These are phyloP conservation scores for Camelina neglecta DNA, from an alignment of 345 rosid genomes.

Conservation along the genomic window DNA sequence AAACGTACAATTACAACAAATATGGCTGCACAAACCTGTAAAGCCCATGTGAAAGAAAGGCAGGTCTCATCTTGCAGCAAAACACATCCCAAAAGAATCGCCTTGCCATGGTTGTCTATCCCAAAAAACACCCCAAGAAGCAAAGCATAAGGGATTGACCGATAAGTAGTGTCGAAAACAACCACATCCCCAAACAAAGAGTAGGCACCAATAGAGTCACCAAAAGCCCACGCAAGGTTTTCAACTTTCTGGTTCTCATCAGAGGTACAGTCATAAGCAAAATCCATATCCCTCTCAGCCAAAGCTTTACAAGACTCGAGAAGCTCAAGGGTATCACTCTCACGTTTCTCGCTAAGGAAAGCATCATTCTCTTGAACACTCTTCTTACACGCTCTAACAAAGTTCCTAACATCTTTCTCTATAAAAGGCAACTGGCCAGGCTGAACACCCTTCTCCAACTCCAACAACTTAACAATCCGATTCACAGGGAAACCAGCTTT, in stretches of 20 bases:
- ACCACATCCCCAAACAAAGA: conserved; percentile 76
- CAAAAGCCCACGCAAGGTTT: conserved; percentile 86
- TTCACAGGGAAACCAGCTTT: conserved; percentile 95
- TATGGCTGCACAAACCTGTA: conserved; percentile 75
- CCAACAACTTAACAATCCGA: conserved; percentile 84
- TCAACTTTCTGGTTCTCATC: conserved; percentile 78
- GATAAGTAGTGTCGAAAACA: conserved; percentile 72
- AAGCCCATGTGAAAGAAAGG: conserved; percentile 82
- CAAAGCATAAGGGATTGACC: conserved; percentile 82
- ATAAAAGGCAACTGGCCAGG: conserved; percentile 87
- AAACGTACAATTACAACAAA: conserved; percentile 41
- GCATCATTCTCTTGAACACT: conserved; percentile 88
- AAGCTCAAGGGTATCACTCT: conserved; percentile 71
- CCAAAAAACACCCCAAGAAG: conserved; percentile 86
- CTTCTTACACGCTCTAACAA: conserved; percentile 84
- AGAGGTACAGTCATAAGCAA: conserved; percentile 65
- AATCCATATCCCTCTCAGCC: conserved; percentile 70
- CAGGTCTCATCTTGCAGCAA: conserved; percentile 82
- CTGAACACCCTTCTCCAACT: conserved; percentile 85
- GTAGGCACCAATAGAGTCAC: conserved; percentile 65
- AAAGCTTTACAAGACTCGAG: conserved; percentile 73
- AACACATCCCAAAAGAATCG: conserved; percentile 75
- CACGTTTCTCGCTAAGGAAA: conserved; percentile 73
- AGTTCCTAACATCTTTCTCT: conserved; percentile 94
- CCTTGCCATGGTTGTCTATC: conserved; percentile 69